These are phyloP conservation scores for Xylaria grammica DNA, from an alignment of 495 filamentous ascomycete species.

Conservation along the genomic window DNA sequence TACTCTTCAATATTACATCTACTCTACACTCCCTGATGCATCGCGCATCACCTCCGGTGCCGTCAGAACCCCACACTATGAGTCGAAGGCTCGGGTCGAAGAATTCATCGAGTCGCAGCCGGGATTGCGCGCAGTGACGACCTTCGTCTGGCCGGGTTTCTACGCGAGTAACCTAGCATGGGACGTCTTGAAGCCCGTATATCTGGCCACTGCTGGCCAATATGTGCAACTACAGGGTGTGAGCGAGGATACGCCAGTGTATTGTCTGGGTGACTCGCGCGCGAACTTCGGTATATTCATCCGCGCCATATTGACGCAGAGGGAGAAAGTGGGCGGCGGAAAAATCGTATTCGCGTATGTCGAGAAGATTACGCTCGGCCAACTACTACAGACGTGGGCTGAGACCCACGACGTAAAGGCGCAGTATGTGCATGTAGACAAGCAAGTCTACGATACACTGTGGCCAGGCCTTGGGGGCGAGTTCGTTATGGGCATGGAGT, in stretches of 20 bases:
- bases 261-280: slow-evolving; percentile 5
- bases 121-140: slow-evolving; percentile 40
- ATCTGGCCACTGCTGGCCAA: slow-evolving; percentile 15
- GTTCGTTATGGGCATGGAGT: slow-evolving; percentile 50
- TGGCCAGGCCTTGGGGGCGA: slow-evolving; percentile 45
- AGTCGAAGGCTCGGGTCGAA: slow-evolving; percentile 45
- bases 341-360: not conserved
- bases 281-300: not conserved
- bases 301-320: not conserved
- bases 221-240: slow-evolving; percentile 6
- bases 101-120: slow-evolving; percentile 41
- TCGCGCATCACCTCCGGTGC: slow-evolving; percentile 34
- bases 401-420: slow-evolving; percentile 17
- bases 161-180: slow-evolving; percentile 40
- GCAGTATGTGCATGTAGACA: slow-evolving; percentile 30
- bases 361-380: not conserved
- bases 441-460: slow-evolving; percentile 35
- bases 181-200: slow-evolving; percentile 42
- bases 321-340: not conserved
- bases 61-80: slow-evolving; percentile 45
- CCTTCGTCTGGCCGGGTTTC: slow-evolving; percentile 46
- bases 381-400: not conserved
- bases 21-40: slow-evolving; percentile 42
- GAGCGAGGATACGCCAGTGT: not conserved
- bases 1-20: slow-evolving; percentile 56